Percentiles rank a stretch among this genome's conserved stretches.
Evolutionary conservation across 176 grass and related monocot species (phyloP).

Genomic region (Ensete ventricosum): DNA sequence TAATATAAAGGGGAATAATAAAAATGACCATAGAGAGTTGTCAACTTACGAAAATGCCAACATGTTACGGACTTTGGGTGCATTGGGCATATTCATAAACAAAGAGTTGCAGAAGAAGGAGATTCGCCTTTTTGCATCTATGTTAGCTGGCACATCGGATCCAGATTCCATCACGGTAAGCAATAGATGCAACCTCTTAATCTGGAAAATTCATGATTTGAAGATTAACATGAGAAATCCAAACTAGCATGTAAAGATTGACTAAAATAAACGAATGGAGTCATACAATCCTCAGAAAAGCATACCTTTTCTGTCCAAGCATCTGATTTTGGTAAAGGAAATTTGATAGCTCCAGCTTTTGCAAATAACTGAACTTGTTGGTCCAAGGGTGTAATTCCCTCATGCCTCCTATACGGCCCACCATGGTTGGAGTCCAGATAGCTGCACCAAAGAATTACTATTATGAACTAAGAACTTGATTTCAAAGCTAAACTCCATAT

Average conservation of each 20-base stretch:
- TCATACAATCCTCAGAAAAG: background rate
- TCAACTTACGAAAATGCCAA: conserved; percentile 81
- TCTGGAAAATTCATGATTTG: conserved; percentile 28
- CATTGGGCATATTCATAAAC: conserved; percentile 89
- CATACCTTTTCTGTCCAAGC: conserved; percentile 88
- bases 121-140: conserved; percentile 90
- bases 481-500: background rate
- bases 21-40: background rate
- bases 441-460: conserved; percentile 21
- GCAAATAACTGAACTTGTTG: conserved; percentile 77
- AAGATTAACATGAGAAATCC: background rate
- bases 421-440: conserved; percentile 57
- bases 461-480: background rate
- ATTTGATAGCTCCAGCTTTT: conserved; percentile 56
- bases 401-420: conserved; percentile 32
- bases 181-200: conserved; percentile 80
- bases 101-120: conserved; percentile 94
- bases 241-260: background rate
- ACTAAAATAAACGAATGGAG: background rate
- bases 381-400: conserved; percentile 59
- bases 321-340: conserved; percentile 59
- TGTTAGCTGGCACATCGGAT: conserved; percentile 87
- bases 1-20: conserved; percentile 7
- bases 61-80: conserved; percentile 92
- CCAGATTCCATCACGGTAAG: conserved; percentile 89